Percentiles rank a stretch among this genome's conserved stretches.
These are phyloP conservation scores for Allium sativum DNA, from an alignment of 106 monocot species.

Conservation along the genomic window DNA sequence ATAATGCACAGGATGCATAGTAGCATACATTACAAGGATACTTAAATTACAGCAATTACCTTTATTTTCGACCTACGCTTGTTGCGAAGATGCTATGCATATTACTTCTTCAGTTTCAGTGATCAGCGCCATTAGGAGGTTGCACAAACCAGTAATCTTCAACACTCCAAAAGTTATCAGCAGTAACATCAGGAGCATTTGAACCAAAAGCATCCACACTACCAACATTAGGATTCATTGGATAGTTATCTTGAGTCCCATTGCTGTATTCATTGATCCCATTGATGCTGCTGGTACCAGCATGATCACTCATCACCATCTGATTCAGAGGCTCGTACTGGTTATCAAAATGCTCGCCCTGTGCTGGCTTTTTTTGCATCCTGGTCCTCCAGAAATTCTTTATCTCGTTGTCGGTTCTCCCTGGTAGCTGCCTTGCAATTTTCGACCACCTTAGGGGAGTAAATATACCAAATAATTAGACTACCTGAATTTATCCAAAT, in stretches of 20 bases:
- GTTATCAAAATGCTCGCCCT: conserved; percentile 9
- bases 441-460: conserved; percentile 28
- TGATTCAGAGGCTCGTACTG: conserved; percentile 6
- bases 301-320: conserved; percentile 14
- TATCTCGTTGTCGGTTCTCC: conserved; percentile 76
- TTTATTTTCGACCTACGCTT: not conserved
- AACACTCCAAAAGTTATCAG: conserved; percentile 34
- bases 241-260: conserved; percentile 4
- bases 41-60: conserved; percentile 5
- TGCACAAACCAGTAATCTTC: conserved; percentile 37
- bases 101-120: conserved; percentile 3
- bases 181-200: not conserved
- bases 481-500: no score
- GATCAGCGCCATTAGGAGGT: conserved; percentile 14
- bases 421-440: conserved; percentile 56
- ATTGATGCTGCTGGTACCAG: conserved; percentile 17
- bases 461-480: no score
- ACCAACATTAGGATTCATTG: not conserved
- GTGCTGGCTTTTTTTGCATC: conserved; percentile 56
- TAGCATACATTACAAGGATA: not conserved
- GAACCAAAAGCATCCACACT: not conserved
- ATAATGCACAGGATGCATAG: not conserved
- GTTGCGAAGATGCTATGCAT: not conserved
- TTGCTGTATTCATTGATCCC: conserved; percentile 3
- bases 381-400: conserved; percentile 80